Evolutionary conservation across 2,329 filamentous ascomycete genomes (phyloP).

Genomic region (Gaeumannomyces sp.): DNA sequence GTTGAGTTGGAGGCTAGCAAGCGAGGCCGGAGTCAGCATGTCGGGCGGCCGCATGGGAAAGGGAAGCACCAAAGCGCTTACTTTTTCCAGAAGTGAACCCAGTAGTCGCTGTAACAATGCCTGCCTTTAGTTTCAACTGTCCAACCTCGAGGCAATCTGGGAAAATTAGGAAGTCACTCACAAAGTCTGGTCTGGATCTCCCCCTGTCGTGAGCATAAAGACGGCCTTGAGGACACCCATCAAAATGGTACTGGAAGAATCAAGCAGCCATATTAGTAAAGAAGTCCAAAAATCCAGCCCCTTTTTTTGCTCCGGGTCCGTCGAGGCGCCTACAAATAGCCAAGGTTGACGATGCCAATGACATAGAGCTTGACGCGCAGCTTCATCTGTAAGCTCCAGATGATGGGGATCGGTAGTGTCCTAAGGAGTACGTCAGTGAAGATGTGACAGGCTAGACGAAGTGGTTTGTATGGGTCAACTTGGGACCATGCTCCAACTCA

Average conservation of each 20-base stretch:
- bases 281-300: too few species aligned
- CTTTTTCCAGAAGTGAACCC: slow-evolving; percentile 12
- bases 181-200: slow-evolving; percentile 21
- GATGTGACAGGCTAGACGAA: slow-evolving; percentile 23
- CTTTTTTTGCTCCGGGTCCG: too few species aligned
- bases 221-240: slow-evolving; percentile 25
- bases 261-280: too few species aligned
- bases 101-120: neutral
- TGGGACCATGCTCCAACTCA: too few species aligned
- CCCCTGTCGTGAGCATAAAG: slow-evolving; percentile 23
- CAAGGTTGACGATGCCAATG: slow-evolving; percentile 24
- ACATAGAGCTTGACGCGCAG: slow-evolving; percentile 21
- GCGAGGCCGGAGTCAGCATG: neutral
- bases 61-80: neutral
- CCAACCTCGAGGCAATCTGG: too few species aligned
- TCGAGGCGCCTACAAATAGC: slow-evolving; percentile 21
- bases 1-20: slow-evolving; percentile 19
- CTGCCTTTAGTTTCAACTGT: neutral
- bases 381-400: slow-evolving; percentile 24
- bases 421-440: slow-evolving; percentile 24
- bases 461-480: neutral
- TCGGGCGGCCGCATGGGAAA: neutral
- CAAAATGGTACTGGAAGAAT: slow-evolving; percentile 18
- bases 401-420: slow-evolving; percentile 24
- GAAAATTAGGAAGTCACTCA: neutral